A percentile compares a stretch with the other conserved stretches of the same genome.
Conservation (phyloP, 371 early-diverging fungal genomes). For the Mortierella sp. region DNA sequence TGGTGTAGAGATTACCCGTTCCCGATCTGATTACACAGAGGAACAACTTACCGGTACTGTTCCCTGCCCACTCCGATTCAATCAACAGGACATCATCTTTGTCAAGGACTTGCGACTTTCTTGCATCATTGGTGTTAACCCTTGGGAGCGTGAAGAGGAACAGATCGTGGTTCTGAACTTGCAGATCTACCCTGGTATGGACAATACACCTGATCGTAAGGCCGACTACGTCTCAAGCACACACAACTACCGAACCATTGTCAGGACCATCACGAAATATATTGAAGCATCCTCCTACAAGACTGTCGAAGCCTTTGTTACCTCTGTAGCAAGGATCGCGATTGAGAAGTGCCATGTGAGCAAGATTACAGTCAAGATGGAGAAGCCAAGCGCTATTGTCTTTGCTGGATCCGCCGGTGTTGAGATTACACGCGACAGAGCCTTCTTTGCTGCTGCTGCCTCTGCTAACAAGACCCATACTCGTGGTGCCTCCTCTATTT, state of each 20-base stretch:
- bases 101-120: conserved; percentile 84
- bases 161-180: conserved; percentile 90
- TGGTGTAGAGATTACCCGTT: conserved; percentile 88
- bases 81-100: conserved; percentile 71
- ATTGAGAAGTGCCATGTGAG: conserved; percentile 86
- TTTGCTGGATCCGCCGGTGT: conserved; percentile 94
- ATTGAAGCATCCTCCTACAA: conserved; percentile 83
- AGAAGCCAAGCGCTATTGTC: conserved; percentile 93
- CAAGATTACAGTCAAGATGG: conserved; percentile 88
- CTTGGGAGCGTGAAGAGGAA: conserved; percentile 96
- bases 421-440: conserved; percentile 85
- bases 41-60: conserved; percentile 28
- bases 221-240: conserved; percentile 70
- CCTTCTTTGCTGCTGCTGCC: conserved; percentile 58
- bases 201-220: conserved; percentile 47
- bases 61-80: conserved; percentile 39
- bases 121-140: conserved; percentile 94
- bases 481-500: conserved; percentile 43
- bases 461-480: conserved; percentile 29
- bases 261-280: conserved; percentile 79
- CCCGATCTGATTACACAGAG: conserved; percentile 61
- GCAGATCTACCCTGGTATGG: conserved; percentile 73
- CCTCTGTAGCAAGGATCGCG: conserved; percentile 77
- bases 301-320: conserved; percentile 88
- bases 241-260: conserved; percentile 89